phyloP scores from a whole-genome alignment of 768 basidiomycete genomes.

The Trametes villosa region DNA sequence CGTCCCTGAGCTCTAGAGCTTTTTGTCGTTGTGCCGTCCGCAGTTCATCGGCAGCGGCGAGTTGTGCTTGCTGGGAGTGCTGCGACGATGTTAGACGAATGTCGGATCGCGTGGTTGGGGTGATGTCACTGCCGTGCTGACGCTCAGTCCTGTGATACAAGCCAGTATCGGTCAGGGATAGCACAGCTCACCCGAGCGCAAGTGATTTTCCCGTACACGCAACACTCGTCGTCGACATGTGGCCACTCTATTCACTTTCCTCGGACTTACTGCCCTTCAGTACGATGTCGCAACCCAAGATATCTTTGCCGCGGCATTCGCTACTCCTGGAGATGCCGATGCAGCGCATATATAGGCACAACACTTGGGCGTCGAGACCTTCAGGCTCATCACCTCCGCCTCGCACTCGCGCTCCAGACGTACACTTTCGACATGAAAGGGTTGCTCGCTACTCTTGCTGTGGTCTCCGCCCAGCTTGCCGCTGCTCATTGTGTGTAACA shows the following conservation, averaged over 20 bases:
- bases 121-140: too few relatives aligned
- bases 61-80: too few relatives aligned
- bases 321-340: not conserved
- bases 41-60: not conserved
- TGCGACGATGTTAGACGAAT: too few relatives aligned
- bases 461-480: slow-evolving; percentile 23
- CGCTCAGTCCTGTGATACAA: too few relatives aligned
- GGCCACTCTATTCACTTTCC: too few relatives aligned
- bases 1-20: not conserved
- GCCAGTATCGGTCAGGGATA: too few relatives aligned
- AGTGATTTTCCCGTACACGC: too few relatives aligned
- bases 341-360: not conserved
- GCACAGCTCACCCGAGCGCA: too few relatives aligned
- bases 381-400: not conserved
- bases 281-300: not conserved
- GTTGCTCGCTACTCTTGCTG: slow-evolving; percentile 24
- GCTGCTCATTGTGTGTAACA: slow-evolving; percentile 27
- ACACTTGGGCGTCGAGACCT: not conserved
- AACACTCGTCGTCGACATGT: too few relatives aligned
- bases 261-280: too few relatives aligned
- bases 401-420: not conserved
- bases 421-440: slow-evolving; percentile 25
- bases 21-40: not conserved
- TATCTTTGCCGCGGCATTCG: not conserved
- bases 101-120: too few relatives aligned